Evolutionary conservation across 2,329 filamentous ascomycete species (phyloP).

Genomic region (Chaetomium strumarium): DNA sequence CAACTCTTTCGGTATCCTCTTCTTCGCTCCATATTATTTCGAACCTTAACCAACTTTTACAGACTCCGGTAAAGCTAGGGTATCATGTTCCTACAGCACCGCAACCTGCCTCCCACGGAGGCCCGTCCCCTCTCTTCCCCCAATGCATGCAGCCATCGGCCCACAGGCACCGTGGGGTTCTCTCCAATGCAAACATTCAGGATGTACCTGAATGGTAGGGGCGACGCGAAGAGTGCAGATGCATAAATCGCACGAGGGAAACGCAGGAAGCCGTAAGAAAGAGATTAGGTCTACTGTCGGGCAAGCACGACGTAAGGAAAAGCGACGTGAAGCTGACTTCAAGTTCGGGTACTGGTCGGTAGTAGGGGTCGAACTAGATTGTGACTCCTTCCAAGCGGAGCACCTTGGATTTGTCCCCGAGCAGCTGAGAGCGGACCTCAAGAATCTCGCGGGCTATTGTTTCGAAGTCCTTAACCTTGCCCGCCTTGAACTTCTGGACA

Average conservation of each 20-base stretch:
- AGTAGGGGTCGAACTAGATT: slow-evolving; percentile 18
- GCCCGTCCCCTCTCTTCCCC: background rate
- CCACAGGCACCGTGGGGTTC: background rate
- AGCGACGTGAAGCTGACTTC: background rate
- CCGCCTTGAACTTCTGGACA: slow-evolving; percentile 53
- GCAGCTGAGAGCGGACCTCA: slow-evolving; percentile 59
- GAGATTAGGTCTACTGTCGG: slow-evolving; percentile 10
- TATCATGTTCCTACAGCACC: slow-evolving; percentile 12
- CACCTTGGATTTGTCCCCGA: slow-evolving; percentile 58
- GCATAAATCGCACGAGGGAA: slow-evolving; percentile 6
- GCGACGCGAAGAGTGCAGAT: slow-evolving; percentile 7
- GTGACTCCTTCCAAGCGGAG: slow-evolving; percentile 49
- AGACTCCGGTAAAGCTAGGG: slow-evolving; percentile 13
- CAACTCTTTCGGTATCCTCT: background rate
- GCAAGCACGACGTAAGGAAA: background rate
- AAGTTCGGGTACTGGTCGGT: background rate
- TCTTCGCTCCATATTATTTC: background rate
- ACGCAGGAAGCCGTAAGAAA: background rate
- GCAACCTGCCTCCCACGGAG: background rate
- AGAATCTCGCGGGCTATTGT: slow-evolving; percentile 62
- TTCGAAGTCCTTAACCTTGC: slow-evolving; percentile 59
- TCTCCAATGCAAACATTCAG: background rate
- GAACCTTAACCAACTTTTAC: slow-evolving; percentile 9
- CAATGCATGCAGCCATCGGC: no score
- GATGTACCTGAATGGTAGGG: background rate